These are phyloP conservation scores for Kalanchoe fedtschenkoi DNA, from an alignment of 164 flowering plant species.

Conservation along the genomic window DNA sequence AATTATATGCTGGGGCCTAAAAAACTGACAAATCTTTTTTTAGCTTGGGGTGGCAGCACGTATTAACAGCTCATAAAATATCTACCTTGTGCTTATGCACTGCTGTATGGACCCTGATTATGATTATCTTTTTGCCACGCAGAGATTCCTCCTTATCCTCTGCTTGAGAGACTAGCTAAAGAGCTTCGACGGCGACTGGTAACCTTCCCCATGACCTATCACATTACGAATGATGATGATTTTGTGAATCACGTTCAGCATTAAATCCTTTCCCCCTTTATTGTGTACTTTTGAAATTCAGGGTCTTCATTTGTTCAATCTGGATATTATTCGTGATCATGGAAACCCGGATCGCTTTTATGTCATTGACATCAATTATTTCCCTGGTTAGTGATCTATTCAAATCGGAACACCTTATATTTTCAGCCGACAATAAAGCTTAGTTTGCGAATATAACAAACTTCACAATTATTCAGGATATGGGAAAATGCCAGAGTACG, in stretches of 20 bases:
- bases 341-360: constrained; percentile 41
- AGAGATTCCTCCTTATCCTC: constrained; percentile 92
- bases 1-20: too few relatives aligned
- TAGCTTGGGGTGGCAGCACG: too few relatives aligned
- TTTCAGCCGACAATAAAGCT: too few relatives aligned
- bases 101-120: background rate
- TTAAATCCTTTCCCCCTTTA: background rate
- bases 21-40: too few relatives aligned
- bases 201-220: constrained; percentile 7
- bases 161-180: constrained; percentile 76
- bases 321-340: constrained; percentile 53
- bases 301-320: constrained; percentile 56
- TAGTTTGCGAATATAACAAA: background rate
- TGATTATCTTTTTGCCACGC: constrained; percentile 11
- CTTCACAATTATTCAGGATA: constrained; percentile 21
- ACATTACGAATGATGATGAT: background rate
- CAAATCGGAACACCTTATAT: background rate
- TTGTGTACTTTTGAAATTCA: constrained; percentile 10
- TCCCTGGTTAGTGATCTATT: constrained; percentile 37
- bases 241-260: background rate
- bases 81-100: background rate
- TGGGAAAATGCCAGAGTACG: constrained; percentile 84
- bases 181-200: constrained; percentile 86
- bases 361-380: constrained; percentile 65
- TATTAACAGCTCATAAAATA: too few relatives aligned